Base-by-base conservation (phyloP, 768 basidiomycete genomes). In the Collybiopsis luxurians region DNA sequence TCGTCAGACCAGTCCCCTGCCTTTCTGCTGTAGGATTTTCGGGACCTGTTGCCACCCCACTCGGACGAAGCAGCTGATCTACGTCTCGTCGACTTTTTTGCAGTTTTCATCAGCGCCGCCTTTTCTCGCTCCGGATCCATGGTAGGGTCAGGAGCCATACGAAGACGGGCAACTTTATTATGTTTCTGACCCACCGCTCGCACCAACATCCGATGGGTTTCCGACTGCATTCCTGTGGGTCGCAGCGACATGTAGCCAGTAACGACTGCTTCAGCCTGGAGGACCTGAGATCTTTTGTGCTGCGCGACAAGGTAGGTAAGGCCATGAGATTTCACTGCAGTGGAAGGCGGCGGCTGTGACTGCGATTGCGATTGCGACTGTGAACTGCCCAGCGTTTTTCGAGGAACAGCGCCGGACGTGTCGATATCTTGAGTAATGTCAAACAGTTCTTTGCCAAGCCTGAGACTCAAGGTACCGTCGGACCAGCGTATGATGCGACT, bases 401-500 rank as follows among this genome's bases (percentile, higher is more conserved):
- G 81, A 53, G 86, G 67, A 57, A 82, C 66, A 56, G 83, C 81
- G 42, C 84, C 90, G 19, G 92, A 90, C 17, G 82, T 87, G 66
- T 95, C 91, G 57, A 91, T 75, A 59, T 82, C 84, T 69, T 89
- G 83, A 51, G 82, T 85, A 50, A 98, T 85, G 74, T 98, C 95
- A 72, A 95, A 98, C 4, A 97, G 77, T 66, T 98, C 96, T 69
- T 91, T 90, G 42, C 97, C 97, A 55, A 99, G 75, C 60, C 91
- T 89, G 28, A 99, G 81, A 63, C 94, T 95, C 56, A 94, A 73
- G 13, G 90, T 82, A 15, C 96, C 96, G 68, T 99, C 97, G 5
- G 95, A 97, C 97, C 97, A 99, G 13, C 90, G 84, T 57, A 99
- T 84, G 38, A 98, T 76, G 28, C 95, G 88, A 60, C 89, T 85